Evolutionary conservation across 2,329 filamentous ascomycete species (phyloP).

Genomic region (Penicillium sp.): DNA sequence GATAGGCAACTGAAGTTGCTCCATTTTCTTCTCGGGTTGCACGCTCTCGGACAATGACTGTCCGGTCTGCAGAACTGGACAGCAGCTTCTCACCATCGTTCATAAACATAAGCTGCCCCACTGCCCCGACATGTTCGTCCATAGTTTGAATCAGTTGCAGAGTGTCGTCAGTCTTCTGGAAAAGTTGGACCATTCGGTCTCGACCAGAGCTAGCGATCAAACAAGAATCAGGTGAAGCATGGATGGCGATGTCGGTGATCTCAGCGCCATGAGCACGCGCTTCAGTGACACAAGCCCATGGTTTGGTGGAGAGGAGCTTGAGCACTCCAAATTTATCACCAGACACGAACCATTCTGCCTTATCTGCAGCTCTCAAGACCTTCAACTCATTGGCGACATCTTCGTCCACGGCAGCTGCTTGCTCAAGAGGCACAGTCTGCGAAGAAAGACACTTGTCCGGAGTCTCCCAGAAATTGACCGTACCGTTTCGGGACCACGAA

Average conservation of each 20-base stretch:
- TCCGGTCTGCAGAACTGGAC: constrained; percentile 86
- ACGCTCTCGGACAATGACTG: constrained; percentile 77
- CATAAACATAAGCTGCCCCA: constrained; percentile 74
- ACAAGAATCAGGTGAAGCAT: constrained; percentile 60
- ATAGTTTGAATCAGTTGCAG: constrained; percentile 87
- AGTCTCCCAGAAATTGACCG: constrained; percentile 77
- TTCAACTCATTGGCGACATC: constrained; percentile 57
- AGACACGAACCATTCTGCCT: constrained; percentile 68
- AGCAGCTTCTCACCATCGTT: constrained; percentile 69
- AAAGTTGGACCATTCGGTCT: constrained; percentile 93
- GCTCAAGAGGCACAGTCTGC: constrained; percentile 69
- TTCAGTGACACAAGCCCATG: constrained; percentile 63
- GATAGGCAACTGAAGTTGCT: constrained; percentile 67
- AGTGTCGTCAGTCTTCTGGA: constrained; percentile 57
- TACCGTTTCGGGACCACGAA: constrained; percentile 83
- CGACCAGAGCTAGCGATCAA: constrained; percentile 81
- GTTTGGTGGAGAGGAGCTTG: constrained; percentile 47
- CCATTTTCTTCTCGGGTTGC: constrained; percentile 62
- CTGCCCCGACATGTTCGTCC: constrained; percentile 84
- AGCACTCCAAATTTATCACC: constrained; percentile 87
- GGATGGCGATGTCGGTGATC: constrained; percentile 76
- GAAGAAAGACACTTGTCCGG: constrained; percentile 67
- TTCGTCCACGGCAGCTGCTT: constrained; percentile 46
- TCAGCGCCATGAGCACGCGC: constrained; percentile 85
- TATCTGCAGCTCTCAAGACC: constrained; percentile 58